Evolutionary conservation across 768 basidiomycete species (phyloP).

Genomic region (Panaeolus papilionaceus): DNA sequence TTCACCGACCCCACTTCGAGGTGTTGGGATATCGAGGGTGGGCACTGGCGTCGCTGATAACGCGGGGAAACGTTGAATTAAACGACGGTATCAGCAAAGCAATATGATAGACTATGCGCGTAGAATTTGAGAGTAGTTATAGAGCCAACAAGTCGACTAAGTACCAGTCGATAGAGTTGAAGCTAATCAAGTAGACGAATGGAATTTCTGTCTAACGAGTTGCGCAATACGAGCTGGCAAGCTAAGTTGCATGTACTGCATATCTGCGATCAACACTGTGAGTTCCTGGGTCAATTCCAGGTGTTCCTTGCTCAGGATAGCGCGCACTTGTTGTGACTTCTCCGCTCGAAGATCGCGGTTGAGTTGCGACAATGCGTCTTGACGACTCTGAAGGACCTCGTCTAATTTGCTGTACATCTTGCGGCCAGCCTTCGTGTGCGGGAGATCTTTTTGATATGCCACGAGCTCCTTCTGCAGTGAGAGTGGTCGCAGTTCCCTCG

Average conservation of each 20-base stretch:
- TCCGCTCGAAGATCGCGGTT: conserved; percentile 10
- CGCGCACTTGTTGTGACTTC: background rate
- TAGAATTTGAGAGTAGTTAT: too few relatives aligned
- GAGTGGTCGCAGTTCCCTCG: background rate
- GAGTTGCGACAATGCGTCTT: conserved; percentile 10
- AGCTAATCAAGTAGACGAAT: too few relatives aligned
- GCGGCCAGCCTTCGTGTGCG: conserved; percentile 13
- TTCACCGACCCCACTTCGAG: background rate
- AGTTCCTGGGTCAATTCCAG: background rate
- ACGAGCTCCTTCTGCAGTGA: conserved; percentile 17
- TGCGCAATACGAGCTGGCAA: background rate
- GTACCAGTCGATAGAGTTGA: too few relatives aligned
- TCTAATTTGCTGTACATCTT: conserved; percentile 16
- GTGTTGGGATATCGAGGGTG: background rate
- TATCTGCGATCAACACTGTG: background rate
- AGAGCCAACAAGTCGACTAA: too few relatives aligned
- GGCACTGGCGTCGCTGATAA: background rate
- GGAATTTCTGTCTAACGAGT: background rate
- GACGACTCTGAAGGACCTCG: conserved; percentile 1
- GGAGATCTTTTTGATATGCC: background rate
- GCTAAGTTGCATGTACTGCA: background rate
- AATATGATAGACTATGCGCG: too few relatives aligned
- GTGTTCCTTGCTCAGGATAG: background rate
- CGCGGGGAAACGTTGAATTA: background rate
- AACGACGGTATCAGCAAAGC: too few relatives aligned